Evolutionary conservation across 2,329 filamentous ascomycete genomes (phyloP).

Genomic region (Rhynchosporium agropyri): DNA sequence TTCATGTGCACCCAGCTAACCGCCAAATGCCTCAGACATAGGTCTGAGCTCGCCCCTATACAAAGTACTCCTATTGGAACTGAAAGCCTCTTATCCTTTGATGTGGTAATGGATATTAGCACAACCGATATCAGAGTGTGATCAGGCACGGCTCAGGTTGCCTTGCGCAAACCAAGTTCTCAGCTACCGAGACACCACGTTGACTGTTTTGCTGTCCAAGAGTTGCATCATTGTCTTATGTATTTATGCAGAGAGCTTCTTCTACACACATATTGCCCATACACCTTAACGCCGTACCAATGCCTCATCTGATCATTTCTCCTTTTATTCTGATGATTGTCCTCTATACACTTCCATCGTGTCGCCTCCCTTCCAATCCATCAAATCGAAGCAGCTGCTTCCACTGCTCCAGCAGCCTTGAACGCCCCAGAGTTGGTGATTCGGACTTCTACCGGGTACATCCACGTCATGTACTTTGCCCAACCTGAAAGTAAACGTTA

Average conservation of each 20-base stretch:
- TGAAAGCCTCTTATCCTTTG: too few species aligned
- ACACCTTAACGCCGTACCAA: constrained; percentile 26
- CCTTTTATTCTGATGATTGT: constrained; percentile 21
- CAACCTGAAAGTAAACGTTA: constrained; percentile 62
- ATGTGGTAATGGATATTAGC: too few species aligned
- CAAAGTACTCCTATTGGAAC: neutral
- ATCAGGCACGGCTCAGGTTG: neutral
- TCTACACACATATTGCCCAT: constrained; percentile 22
- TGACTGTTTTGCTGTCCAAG: constrained; percentile 7
- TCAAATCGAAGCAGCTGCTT: constrained; percentile 51
- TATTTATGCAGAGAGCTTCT: constrained; percentile 20
- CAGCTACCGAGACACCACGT: neutral
- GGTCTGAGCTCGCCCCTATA: neutral
- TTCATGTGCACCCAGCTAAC: neutral
- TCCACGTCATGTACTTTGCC: constrained; percentile 94
- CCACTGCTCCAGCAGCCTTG: constrained; percentile 63
- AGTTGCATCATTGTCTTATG: constrained; percentile 20
- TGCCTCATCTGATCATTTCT: constrained; percentile 14
- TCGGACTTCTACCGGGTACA: constrained; percentile 77
- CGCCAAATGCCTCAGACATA: neutral
- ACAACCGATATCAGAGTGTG: too few species aligned
- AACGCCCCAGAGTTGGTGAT: constrained; percentile 66
- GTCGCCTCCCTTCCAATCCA: neutral
- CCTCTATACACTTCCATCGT: constrained; percentile 13
- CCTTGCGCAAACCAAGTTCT: neutral